Evolutionary conservation across 2,329 filamentous ascomycete species (phyloP), one percentile per base, ranked within the genome.

Genomic region (Zalaria obscura): DNA sequence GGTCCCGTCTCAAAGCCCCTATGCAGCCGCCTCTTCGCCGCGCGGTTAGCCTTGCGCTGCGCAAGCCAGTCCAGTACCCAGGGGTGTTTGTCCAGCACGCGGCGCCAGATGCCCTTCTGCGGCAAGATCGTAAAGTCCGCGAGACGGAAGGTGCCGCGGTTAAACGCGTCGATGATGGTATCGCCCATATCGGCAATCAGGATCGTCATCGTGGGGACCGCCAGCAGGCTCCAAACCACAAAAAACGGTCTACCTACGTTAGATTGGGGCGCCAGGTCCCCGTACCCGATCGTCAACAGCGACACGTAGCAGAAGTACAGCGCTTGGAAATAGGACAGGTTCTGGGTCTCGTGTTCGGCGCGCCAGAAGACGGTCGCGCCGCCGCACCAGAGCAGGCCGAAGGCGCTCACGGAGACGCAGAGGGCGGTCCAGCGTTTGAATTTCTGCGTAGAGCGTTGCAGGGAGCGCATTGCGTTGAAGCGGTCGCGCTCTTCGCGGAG

Each of bases 221-320:
- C 86, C 26, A 94, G 71, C 1, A 95, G 59, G 9, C 80, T 84
- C 88, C 88, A 95, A 42, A 94, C 79, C n/a, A 95, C 83, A 52
- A 93, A 95, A 57, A 94, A 93, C 0, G 83, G 76, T 41, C 83
- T 79, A 1, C 83, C 85, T 0, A 78, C 72, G 48, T 87, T 88
- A 2, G 80, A 83, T n/a, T 77, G 67, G 0, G 86, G 86, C 1
- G 78, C 76, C 4, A 80, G 60, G 49, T 93, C 86, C 3, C 88
- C 88, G 51, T 93, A 94, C 1, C 88, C 88, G 32, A 94, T 83
- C 0, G 88, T 94, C 2, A 87, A 69, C 25, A 94, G 72, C 3
- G 79, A 80, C 29, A 86, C 77, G 58, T 91, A 95, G 50, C 79
- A 78, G 55, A 94, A 93, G 61, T 94, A 94, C 35, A 95, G 69